Evolutionary conservation across 345 rosid genomes (phyloP).

Genomic region (Citrus medica): DNA sequence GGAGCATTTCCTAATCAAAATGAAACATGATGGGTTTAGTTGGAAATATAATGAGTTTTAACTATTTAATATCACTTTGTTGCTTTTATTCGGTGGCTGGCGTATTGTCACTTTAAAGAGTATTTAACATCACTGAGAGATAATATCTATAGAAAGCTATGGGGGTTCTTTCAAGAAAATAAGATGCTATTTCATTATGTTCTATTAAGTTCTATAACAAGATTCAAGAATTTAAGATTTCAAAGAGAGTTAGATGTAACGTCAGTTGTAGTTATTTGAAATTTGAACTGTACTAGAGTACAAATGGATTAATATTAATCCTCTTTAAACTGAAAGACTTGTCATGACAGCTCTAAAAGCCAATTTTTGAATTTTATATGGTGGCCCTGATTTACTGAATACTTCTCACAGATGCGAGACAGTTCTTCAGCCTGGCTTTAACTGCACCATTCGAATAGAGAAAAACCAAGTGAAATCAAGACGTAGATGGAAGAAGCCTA

Average conservation of each 20-base stretch:
- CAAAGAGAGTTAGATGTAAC: neutral
- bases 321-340: neutral
- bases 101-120: neutral
- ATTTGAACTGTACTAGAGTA: neutral
- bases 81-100: neutral
- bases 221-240: neutral
- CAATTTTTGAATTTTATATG: neutral
- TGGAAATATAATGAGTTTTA: neutral
- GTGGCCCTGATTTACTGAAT: constrained; percentile 1
- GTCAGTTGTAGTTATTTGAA: neutral
- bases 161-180: neutral
- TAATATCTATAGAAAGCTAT: neutral
- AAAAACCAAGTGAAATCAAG: constrained; percentile 38
- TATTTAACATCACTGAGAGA: neutral
- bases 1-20: neutral
- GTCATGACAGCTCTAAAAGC: neutral
- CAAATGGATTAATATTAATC: neutral
- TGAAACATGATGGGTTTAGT: neutral
- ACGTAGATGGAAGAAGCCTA: constrained; percentile 31
- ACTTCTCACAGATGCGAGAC: constrained; percentile 66
- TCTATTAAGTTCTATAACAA: neutral
- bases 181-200: neutral
- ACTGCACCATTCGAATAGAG: constrained; percentile 62
- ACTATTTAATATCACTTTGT: neutral
- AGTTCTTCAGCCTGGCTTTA: constrained; percentile 67